Base-by-base conservation (phyloP, 2,329 filamentous ascomycete species). In the Periglandula ipomoeae region DNA sequence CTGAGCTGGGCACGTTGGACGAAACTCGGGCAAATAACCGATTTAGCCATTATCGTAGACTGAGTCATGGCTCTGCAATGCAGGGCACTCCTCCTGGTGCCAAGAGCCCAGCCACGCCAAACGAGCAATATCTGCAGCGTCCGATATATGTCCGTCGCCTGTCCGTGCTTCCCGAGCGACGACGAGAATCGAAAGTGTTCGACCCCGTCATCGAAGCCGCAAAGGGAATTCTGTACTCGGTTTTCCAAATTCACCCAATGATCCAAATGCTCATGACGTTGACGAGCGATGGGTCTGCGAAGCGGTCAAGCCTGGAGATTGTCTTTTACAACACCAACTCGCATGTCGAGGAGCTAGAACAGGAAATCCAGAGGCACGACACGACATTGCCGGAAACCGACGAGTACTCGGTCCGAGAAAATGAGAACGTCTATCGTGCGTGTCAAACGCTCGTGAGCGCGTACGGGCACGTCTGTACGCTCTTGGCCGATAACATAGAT, bases 21-120 rank as follows among this genome's bases (percentile, higher is more conserved):
- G 81, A 84, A 59, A 74, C 70, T 8, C 75, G 81, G 56, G 73
- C 69, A n/a, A 79, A 76, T 56, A 82, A 84, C 53, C 75, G 81
- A 20, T 81, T 82, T 59, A 84, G 80, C 56, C 81, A 84, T 59
- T 83, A 82, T 53, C 76, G 81, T 45, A 81, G 81, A 13, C 68
- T 84, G 34, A 84, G 81, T 53, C 80, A 84, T 54, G 81, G 81
- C n/a, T 84, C 81, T 26, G 82, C 81, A 6, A 83, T 84, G 77
- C 77, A 79, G 52, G 75, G 73, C 19, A 69, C 66, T 32, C 64
- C 69, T n/a, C 58, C 61, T 35, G 56, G 57, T 2, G 65, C 61
- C 24, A 72, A 74, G 53, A 82, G 78, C 55, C 79, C 80, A n/a
- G 70, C 70, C 23, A 82, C 78, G 50, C 79, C 79, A 11, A 76